Conservation (phyloP, 352 stramenopile genomes). For the Albugo laibachii region DNA sequence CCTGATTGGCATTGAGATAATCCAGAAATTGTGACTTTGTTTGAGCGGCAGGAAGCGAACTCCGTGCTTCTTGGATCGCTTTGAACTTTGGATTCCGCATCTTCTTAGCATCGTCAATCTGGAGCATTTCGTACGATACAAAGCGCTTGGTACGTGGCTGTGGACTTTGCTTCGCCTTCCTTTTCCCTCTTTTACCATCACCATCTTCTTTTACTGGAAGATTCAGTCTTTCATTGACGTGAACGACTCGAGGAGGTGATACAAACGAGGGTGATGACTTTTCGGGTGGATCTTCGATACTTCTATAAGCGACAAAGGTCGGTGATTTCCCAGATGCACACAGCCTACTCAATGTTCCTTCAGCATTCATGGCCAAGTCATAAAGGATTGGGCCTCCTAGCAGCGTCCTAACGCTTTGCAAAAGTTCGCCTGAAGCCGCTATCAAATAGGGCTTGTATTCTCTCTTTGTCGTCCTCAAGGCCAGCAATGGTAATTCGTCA, state of each 20-base stretch:
- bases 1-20: slow-evolving; percentile 46
- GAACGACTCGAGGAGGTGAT: no score
- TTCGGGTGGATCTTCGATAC: no score
- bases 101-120: slow-evolving; percentile 3
- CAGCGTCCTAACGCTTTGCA: slow-evolving; percentile 24
- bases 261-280: no score
- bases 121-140: no score
- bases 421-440: slow-evolving; percentile 19
- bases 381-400: slow-evolving; percentile 69
- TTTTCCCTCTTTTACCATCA: neutral
- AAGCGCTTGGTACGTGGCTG: neutral
- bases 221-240: no score
- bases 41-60: slow-evolving; percentile 32
- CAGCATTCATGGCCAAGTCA: slow-evolving; percentile 48
- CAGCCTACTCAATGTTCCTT: slow-evolving; percentile 6
- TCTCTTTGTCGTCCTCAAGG: slow-evolving; percentile 19
- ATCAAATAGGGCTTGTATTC: slow-evolving; percentile 21
- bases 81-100: slow-evolving; percentile 18
- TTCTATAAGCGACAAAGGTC: no score
- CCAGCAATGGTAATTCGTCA: slow-evolving; percentile 46
- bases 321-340: no score
- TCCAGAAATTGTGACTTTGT: slow-evolving; percentile 37
- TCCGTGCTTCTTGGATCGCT: slow-evolving; percentile 29
- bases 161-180: neutral
- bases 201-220: no score